A percentile compares a stretch with the other conserved stretches of the same genome.
phyloP scores from a whole-genome alignment of 2,329 filamentous ascomycete genomes.

The Coniochaeta sp. region DNA sequence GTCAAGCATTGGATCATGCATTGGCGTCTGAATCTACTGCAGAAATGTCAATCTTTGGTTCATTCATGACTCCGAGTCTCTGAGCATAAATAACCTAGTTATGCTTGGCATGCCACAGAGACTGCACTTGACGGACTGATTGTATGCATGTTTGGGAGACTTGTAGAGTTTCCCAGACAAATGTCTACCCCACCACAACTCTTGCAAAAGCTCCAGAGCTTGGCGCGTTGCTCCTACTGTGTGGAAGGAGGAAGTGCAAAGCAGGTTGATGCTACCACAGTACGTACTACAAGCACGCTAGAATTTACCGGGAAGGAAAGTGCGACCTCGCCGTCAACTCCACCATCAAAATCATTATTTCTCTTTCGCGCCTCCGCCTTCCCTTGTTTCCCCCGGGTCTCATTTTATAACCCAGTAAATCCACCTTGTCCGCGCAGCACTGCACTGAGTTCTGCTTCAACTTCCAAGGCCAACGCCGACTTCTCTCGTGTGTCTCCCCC shows the following conservation, averaged over 20 bases:
- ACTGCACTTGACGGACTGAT: background rate
- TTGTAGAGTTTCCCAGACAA: no score
- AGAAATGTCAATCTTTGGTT: background rate
- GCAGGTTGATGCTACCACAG: no score
- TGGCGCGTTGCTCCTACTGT: no score
- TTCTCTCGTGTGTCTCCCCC: slow-evolving; percentile 1
- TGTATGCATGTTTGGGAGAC: no score
- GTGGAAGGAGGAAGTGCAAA: no score
- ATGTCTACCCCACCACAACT: no score
- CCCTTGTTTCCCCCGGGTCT: background rate
- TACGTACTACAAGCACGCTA: background rate
- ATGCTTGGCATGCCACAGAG: background rate
- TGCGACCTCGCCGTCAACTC: background rate
- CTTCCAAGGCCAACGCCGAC: background rate
- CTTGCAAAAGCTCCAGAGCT: no score
- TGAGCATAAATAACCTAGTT: no score
- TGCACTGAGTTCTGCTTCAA: slow-evolving; percentile 1
- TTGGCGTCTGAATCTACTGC: background rate
- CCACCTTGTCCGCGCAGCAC: background rate
- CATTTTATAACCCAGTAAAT: background rate
- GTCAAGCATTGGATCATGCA: background rate
- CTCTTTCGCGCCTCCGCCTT: background rate
- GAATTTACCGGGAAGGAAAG: background rate
- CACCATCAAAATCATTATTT: background rate
- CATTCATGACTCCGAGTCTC: background rate